Evolutionary conservation across 192 early-diverging fungal genomes (phyloP), one percentile per base, ranked within the genome.

Genomic region (Coemansia sp.): DNA sequence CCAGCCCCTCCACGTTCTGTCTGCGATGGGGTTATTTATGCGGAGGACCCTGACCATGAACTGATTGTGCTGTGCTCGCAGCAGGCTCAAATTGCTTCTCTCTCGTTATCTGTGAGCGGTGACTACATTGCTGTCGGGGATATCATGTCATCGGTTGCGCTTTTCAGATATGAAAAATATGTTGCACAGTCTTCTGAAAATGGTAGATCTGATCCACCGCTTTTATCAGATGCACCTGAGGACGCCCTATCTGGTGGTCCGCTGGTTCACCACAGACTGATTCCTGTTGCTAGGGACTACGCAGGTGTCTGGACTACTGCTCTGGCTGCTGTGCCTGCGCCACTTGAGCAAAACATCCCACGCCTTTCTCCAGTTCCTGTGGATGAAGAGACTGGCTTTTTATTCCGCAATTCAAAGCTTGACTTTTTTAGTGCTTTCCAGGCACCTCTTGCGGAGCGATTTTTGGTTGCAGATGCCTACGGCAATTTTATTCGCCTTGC

Each of bases 51-150:
- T 4, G 66, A 59, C 20, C 58, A 56, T 19, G 70, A 82, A 61
- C 74, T 82, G 29, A 68, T 64, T 3, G 53, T 68, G 2, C 7
- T 82, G 50, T 72, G 65, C 21, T 75, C 76, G 57, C 68, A 74
- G 57, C 84, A 83, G 61, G 85, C 87, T 21, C 86, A 89, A 64
- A 86, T 88, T 6, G 32, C 88, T 6, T 73, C 85, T 4, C 54
- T 92, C 6, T 78, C 74, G 19, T 23, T 95, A 31, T 83, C 87
- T 3, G 78, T 82, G 4, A 68, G 66, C 9, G 92, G 89, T 22
- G 88, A 94, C 58, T 84, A 84, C 25, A 69, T 97, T 24, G 60
- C 90, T 0, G 90, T 94, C 11, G 94, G 90, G 20, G 96, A 98
- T 73, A 25, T 96, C 46, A 86, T 96, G 83, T 84, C 88, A 46